Percentiles rank a stretch among this genome's conserved stretches.
Evolutionary conservation across 2,329 filamentous ascomycete genomes (phyloP).

Genomic region (Hypoxylon sp.): DNA sequence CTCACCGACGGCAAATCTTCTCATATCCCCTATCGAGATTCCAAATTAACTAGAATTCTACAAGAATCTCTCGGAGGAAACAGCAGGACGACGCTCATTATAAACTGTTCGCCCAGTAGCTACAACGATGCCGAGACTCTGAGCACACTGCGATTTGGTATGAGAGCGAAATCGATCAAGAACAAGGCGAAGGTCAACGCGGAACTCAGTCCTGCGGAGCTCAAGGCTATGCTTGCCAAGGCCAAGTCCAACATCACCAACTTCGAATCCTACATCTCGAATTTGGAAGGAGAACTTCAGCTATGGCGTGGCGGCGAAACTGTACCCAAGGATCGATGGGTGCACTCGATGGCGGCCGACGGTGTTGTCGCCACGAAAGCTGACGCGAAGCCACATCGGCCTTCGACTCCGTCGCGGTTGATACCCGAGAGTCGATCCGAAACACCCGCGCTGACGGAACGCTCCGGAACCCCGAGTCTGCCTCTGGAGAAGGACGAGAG

Average conservation of each 20-base stretch:
- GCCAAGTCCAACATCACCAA: constrained; percentile 87
- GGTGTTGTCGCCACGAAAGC: constrained; percentile 54
- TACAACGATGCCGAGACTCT: constrained; percentile 97
- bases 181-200: constrained; percentile 99
- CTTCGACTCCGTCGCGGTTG: constrained; percentile 62
- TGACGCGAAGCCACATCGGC: constrained; percentile 56
- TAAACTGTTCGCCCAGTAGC: constrained; percentile 98
- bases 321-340: constrained; percentile 91
- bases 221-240: constrained; percentile 92
- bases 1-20: constrained; percentile 96
- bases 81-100: constrained; percentile 96
- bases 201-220: constrained; percentile 92
- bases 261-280: constrained; percentile 86
- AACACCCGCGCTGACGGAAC: constrained; percentile 74
- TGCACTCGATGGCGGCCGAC: constrained; percentile 67
- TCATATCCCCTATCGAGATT: constrained; percentile 96
- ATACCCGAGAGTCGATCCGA: constrained; percentile 67
- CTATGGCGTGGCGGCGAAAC: constrained; percentile 87
- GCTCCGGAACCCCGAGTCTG: constrained; percentile 85
- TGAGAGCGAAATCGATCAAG: constrained; percentile 97
- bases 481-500: constrained; percentile 94
- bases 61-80: constrained; percentile 98
- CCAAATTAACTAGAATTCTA: constrained; percentile 94
- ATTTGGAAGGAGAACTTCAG: constrained; percentile 83
- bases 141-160: constrained; percentile 91